A percentile compares a stretch with the other conserved stretches of the same genome.
These are phyloP conservation scores for Calonectria ilicicola DNA, from an alignment of 2,329 filamentous ascomycete species.

Conservation along the genomic window DNA sequence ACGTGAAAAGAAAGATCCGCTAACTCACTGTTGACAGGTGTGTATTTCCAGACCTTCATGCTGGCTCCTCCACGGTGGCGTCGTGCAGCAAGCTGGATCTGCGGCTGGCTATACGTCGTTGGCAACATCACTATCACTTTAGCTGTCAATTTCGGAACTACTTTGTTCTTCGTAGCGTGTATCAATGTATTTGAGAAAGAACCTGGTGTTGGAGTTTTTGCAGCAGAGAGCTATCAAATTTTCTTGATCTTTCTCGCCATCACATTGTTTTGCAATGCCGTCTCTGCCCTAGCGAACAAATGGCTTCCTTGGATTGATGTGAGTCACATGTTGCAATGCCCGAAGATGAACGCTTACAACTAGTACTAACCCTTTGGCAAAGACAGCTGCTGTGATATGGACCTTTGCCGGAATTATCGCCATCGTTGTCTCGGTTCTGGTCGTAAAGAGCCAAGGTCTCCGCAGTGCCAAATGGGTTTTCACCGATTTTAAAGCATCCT, in stretches of 20 bases:
- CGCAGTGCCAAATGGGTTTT: conserved; percentile 73
- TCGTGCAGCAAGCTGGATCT: conserved; percentile 75
- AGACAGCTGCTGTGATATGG: conserved; percentile 81
- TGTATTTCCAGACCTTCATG: conserved; percentile 81
- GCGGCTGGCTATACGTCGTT: conserved; percentile 81
- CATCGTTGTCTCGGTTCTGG: conserved; percentile 72
- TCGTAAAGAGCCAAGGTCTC: conserved; percentile 75
- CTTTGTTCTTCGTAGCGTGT: conserved; percentile 69
- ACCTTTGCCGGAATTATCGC: conserved; percentile 78
- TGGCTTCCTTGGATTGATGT: conserved; percentile 65
- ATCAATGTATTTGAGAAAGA: conserved; percentile 65
- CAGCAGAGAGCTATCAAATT: conserved; percentile 72
- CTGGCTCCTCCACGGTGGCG: conserved; percentile 73
- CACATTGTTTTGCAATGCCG: conserved; percentile 73
- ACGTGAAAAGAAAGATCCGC: not conserved
- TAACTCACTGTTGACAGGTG: not conserved
- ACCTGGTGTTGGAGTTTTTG: conserved; percentile 57
- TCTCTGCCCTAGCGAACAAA: conserved; percentile 75
- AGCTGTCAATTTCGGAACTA: conserved; percentile 82
- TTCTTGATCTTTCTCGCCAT: conserved; percentile 79
- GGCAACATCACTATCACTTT: conserved; percentile 86
- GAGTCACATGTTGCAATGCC: conserved; percentile 48
- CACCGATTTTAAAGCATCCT: conserved; percentile 73
- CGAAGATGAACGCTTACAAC: not conserved
- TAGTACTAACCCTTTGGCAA: conserved; percentile 7